These are phyloP conservation scores for Kodamaea sp. DNA, from an alignment of 1,139 yeast genomes.

Conservation along the genomic window DNA sequence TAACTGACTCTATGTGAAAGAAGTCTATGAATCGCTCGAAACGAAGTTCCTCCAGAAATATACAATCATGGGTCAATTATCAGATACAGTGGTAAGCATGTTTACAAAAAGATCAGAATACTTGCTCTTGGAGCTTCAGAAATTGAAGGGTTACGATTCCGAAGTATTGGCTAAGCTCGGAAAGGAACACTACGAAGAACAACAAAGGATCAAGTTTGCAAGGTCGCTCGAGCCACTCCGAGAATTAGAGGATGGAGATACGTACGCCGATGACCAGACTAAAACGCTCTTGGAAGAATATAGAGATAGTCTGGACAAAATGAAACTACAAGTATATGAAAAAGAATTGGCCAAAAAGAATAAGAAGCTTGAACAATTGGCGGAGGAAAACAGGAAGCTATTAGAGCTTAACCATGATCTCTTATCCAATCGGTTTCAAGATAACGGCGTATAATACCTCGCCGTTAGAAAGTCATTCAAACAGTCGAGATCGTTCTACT, in stretches of 20 bases:
- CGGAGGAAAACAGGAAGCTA: conserved; percentile 31
- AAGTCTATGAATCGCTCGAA: conserved; percentile 24
- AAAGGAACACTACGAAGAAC: conserved; percentile 24
- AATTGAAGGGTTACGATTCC: conserved; percentile 23
- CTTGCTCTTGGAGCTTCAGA: conserved; percentile 27
- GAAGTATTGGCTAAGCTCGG: conserved; percentile 29
- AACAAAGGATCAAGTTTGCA: conserved; percentile 12
- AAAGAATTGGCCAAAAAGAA: conserved; percentile 27
- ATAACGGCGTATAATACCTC: too few relatives aligned
- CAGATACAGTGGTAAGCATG: too few relatives aligned
- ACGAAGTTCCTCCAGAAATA: too few relatives aligned
- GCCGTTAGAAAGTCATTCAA: too few relatives aligned
- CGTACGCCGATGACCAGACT: conserved; percentile 11
- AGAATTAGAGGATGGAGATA: conserved; percentile 2
- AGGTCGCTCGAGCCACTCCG: conserved; percentile 1
- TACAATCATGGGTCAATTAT: too few relatives aligned
- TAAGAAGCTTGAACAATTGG: conserved; percentile 26
- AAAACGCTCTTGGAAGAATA: conserved; percentile 14
- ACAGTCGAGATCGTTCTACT: too few relatives aligned
- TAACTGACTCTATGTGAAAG: conserved; percentile 31
- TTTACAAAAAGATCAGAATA: conserved; percentile 6
- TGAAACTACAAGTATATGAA: conserved; percentile 23
- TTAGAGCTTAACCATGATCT: conserved; percentile 38
- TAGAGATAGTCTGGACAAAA: conserved; percentile 16
- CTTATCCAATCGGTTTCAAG: too few relatives aligned